Base-by-base conservation (phyloP, 257 asterid species). In the Scutellaria baicalensis region DNA sequence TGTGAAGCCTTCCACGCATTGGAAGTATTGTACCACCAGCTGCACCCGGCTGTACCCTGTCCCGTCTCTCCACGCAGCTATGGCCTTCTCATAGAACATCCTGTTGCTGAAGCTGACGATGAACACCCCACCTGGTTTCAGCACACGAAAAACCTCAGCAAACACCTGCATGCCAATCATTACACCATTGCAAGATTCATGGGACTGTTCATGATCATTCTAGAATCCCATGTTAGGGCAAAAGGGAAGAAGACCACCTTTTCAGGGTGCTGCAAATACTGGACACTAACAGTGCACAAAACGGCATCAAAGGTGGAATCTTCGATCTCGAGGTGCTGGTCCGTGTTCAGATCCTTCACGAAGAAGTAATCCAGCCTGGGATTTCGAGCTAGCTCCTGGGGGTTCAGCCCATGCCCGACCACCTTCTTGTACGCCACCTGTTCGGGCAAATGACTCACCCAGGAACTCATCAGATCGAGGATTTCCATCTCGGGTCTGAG, bases 191-290 rank as follows among this genome's bases (percentile, higher is more conserved):
- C 16, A 36, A 12, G 6, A 12, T 47, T 12, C 48, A 60, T 17
- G 6, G 8, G 35, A 4, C 10, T 9, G 11, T 38, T 31, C 4
- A 10, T 59, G 12, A 14, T 12, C 31, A 60, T 14, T 14, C 9
- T 60, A 27, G 33, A 2, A 6, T 35, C 35, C 35, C 59, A 1
- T 8, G 9, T 18, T 51, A 17, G 9, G 35, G 18, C 58, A 52
- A 8, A 18, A 52, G 36, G 59, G 36, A 52, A 43, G n/a, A 65
- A 58, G 9, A 35, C n/a, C 12, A 89, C 95, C 91, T 84, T 87
- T 66, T 91, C 97, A 20, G 96, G 97, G 60, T 89, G 91, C 82
- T 91, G 91, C 54, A 91, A 89, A 71, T 91, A 91, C 79, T 91
- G 97, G 35, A 91, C 96, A 42, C 97, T 91, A 10, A 89, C 95